A percentile compares a stretch with the other conserved stretches of the same genome.
phyloP scores from a whole-genome alignment of 805 yeast genomes.

The Ogataea corticis region DNA sequence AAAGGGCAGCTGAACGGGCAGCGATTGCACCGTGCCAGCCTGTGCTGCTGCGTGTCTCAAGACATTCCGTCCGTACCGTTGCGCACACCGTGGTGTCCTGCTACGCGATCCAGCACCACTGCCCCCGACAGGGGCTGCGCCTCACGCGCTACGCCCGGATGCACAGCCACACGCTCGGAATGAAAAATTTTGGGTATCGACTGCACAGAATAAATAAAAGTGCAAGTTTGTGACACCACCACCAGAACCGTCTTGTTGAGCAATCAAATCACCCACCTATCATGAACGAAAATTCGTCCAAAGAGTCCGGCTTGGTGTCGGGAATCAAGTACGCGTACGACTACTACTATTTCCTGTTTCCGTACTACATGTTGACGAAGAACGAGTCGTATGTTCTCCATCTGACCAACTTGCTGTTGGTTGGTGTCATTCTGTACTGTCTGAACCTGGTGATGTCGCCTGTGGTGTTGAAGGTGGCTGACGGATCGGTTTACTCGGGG shows the following conservation, averaged over 20 bases:
- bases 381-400: conserved; percentile 37
- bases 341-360: conserved; percentile 45
- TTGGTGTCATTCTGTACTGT: conserved; percentile 16
- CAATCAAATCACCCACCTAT: not conserved
- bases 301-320: conserved; percentile 9
- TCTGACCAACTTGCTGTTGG: conserved; percentile 14
- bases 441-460: conserved; percentile 16
- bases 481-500: conserved; percentile 1
- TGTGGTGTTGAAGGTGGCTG: conserved; percentile 9
- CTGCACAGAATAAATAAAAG: too few relatives aligned
- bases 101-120: too few relatives aligned
- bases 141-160: not conserved
- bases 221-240: too few relatives aligned
- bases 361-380: conserved; percentile 50
- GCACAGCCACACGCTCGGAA: not conserved
- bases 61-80: too few relatives aligned
- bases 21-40: too few relatives aligned
- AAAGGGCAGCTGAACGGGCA: too few relatives aligned
- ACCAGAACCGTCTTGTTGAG: too few relatives aligned
- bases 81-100: too few relatives aligned
- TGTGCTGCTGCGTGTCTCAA: too few relatives aligned
- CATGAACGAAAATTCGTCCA: not conserved
- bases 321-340: conserved; percentile 22
- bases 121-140: too few relatives aligned
- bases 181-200: not conserved